Percentiles rank a stretch among this genome's conserved stretches.
Evolutionary conservation across 441 rosid genomes (phyloP).

Genomic region (Adansonia rubrostipa): DNA sequence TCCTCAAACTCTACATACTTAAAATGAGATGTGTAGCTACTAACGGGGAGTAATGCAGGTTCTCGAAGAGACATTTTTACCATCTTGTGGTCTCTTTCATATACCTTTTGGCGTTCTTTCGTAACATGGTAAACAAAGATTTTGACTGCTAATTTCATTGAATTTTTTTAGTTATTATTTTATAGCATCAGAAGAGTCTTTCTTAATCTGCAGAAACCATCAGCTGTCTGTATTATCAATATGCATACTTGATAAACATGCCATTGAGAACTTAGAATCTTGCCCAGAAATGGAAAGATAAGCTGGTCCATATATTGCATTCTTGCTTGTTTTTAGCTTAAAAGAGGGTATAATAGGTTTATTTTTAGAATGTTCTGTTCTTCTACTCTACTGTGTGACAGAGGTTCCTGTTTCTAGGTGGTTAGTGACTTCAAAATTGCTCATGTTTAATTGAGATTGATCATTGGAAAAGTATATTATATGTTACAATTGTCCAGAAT

Average conservation of each 20-base stretch:
- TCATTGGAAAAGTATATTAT: not conserved
- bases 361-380: not conserved
- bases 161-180: not conserved
- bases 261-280: not conserved
- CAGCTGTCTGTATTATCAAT: not conserved
- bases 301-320: not conserved
- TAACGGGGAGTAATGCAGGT: not conserved
- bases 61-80: not conserved
- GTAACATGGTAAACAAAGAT: not conserved
- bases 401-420: not conserved
- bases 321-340: not conserved
- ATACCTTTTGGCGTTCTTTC: not conserved
- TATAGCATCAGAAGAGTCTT: not conserved
- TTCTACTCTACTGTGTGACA: not conserved
- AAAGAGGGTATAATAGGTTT: not conserved
- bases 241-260: not conserved
- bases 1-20: not conserved
- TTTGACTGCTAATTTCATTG: not conserved
- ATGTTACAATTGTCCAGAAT: constrained; percentile 5
- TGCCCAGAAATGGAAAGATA: not conserved
- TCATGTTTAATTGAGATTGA: not conserved
- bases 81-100: not conserved
- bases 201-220: not conserved
- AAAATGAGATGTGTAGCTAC: not conserved
- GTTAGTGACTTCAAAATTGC: not conserved